Evolutionary conservation across 768 basidiomycete species (phyloP), one percentile per base, ranked within the genome.

Genomic region (Scleroderma citrinum): DNA sequence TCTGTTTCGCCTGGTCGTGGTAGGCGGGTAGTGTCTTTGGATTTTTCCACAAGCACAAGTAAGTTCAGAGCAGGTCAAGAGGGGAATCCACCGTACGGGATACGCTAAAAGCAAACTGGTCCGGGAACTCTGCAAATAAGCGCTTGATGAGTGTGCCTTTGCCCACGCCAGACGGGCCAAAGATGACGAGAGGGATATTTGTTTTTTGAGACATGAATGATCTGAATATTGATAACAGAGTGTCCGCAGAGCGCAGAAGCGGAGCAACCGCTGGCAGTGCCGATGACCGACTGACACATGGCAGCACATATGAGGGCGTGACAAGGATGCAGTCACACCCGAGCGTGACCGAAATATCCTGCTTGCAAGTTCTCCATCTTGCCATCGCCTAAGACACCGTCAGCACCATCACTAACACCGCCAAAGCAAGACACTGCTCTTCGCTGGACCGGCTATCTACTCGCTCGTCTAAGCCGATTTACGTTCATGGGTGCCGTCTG

Each of bases 131-230:
- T 24, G 68, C 69, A 65, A 97, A 89, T 46, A 98, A 82, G 44
- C 82, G 83, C 44, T 75, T 74, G 44, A 97, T 78, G 29, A 97
- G 81, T 0, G 95, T 95, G 60, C 87, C 90, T 68, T 97, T 98
- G 46, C 95, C 95, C 2, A 93, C 89, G 51, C 94, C 93, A 1
- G 91, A 93, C 1, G 93, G 93, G 0, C 92, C 90, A 47, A 87
- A 95, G 52, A 95, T 74, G 37, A 96, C 82, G 45, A 96, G 81
- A 3, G 93, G 92, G 51, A 55, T 47, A 1, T 20, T 23, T n/a
- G 49, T 3, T 24, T 31, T 34, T 21, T 23, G 11, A 8, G 49
- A 49, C 59, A 55, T 59, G 40, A 35, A n/a, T 35, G 34, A n/a
- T 14, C 34, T 6, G 34, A n/a, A n/a, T 13, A 5, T 14, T n/a